A percentile compares a stretch with the other conserved stretches of the same genome.
Evolutionary conservation across 2,329 filamentous ascomycete species (phyloP).

Genomic region (Xylaria sp.): DNA sequence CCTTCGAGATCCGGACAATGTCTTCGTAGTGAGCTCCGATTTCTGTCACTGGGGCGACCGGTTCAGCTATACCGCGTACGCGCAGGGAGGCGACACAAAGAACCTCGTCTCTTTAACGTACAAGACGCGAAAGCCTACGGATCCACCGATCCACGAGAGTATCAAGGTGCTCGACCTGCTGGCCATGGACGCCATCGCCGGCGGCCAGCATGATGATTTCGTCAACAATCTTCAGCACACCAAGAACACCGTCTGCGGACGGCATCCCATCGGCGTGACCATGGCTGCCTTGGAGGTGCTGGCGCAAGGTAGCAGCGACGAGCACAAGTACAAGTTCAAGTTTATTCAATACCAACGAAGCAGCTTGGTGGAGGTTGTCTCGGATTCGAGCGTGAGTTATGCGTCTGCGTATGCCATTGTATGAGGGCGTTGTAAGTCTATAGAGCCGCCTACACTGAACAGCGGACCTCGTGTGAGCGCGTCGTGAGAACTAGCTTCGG

Average conservation of each 20-base stretch:
- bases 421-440: conserved; percentile 49
- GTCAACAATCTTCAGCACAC: conserved; percentile 75
- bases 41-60: conserved; percentile 95
- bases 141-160: conserved; percentile 78
- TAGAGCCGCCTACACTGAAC: not conserved
- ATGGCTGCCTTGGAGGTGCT: conserved; percentile 86
- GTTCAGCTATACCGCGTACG: conserved; percentile 87
- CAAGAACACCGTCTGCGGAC: conserved; percentile 90
- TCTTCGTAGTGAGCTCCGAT: conserved; percentile 91
- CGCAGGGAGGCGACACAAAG: conserved; percentile 53
- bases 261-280: conserved; percentile 91
- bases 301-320: conserved; percentile 50
- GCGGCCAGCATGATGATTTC: conserved; percentile 77
- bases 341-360: conserved; percentile 91
- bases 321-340: conserved; percentile 68
- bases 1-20: conserved; percentile 76
- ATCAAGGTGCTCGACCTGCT: conserved; percentile 82
- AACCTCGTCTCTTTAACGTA: conserved; percentile 53
- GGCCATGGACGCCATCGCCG: conserved; percentile 86
- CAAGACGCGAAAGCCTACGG: conserved; percentile 49
- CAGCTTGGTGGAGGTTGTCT: conserved; percentile 71
- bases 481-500: not conserved
- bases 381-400: conserved; percentile 92
- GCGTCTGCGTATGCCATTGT: conserved; percentile 88
- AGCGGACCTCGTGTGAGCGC: conserved; percentile 3